Evolutionary conservation across 768 basidiomycete species (phyloP), one percentile per base, ranked within the genome.

Genomic region (Russula earlei): DNA sequence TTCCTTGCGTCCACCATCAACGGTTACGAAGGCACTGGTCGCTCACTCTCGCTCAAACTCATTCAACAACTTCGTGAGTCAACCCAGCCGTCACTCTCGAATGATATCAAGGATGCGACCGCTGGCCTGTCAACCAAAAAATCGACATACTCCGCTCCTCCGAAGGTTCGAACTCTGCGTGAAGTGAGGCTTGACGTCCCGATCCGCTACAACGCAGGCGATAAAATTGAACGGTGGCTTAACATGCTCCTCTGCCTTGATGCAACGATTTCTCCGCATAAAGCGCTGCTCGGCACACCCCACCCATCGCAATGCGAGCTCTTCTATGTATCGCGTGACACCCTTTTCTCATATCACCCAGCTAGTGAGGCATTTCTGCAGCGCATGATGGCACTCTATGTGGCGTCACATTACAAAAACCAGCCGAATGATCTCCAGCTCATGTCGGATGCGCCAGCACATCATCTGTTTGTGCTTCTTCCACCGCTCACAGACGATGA

Each of bases 1-100:
- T 98, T 98, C 76, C 85, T 98, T 77, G 91, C 96, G 1, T 96
- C 93, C n/a, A 99, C 96, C 0, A 93, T 99, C 72, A 98, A 97
- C 68, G 96, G 96, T 38, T 99, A 99, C 70, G 96, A 98, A 77
- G 96, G 96, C 25, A 98, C 96, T 0, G 96, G 96, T n/a, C 89
- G 96, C 25, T 97, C 94, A 1, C 82, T 99, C 46, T 96, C 93
- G 45, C 85, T 99, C 58, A 99, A 99, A 70, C 87, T 99, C 55
- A 87, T 99, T 61, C 90, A 98, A 69, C 93, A 96, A 68, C 82
- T 98, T 4, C 87, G 96, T 36, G 96, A 98, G 68, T 86, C 83
- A 68, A 89, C 90, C 0, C 79, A 88, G 3, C 84, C 91, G 0
- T 84, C 87, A 1, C 73, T 91, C 40, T 76, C 83, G 17, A 87